Conservation (phyloP, 1,284 basidiomycete species). For the Sutorius eximius region DNA sequence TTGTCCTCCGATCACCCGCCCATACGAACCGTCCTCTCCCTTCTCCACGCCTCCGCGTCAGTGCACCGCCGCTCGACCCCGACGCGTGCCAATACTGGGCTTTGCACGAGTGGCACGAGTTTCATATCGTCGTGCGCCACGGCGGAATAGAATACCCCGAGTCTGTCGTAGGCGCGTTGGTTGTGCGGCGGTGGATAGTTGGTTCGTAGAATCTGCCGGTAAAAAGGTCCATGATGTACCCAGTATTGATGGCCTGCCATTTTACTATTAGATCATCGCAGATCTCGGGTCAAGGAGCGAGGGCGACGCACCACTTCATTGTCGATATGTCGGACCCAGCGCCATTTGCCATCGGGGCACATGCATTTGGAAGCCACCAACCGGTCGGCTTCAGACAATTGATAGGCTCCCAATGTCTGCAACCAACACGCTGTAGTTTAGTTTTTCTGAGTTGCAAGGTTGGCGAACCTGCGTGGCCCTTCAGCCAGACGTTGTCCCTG, state of each 20-base stretch:
- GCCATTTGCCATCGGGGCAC: slow-evolving; percentile 50
- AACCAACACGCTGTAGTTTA: background rate
- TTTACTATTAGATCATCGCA: background rate
- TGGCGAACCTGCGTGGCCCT: slow-evolving; percentile 54
- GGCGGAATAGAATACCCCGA: slow-evolving; percentile 46
- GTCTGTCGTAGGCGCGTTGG: slow-evolving; percentile 38
- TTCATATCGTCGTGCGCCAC: slow-evolving; percentile 34
- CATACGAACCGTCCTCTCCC: slow-evolving; percentile 39
- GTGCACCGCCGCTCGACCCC: slow-evolving; percentile 34
- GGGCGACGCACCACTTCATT: slow-evolving; percentile 48
- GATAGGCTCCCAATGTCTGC: slow-evolving; percentile 56
- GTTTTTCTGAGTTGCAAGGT: background rate
- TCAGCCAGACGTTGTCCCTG: slow-evolving; percentile 58
- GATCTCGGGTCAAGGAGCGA: too few relatives aligned
- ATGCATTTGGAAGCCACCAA: slow-evolving; percentile 57
- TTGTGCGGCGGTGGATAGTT: slow-evolving; percentile 47
- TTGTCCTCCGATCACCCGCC: slow-evolving; percentile 33
- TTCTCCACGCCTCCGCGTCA: slow-evolving; percentile 37
- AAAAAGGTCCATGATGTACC: slow-evolving; percentile 56
- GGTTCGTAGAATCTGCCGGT: slow-evolving; percentile 50
- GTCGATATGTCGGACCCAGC: slow-evolving; percentile 56
- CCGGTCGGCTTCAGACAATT: slow-evolving; percentile 57
- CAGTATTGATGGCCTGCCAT: slow-evolving; percentile 51
- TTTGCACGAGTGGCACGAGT: slow-evolving; percentile 30
- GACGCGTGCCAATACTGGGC: slow-evolving; percentile 29